phyloP scores from a whole-genome alignment of 129 eudicot species.

The Scalesia atractyloides region DNA sequence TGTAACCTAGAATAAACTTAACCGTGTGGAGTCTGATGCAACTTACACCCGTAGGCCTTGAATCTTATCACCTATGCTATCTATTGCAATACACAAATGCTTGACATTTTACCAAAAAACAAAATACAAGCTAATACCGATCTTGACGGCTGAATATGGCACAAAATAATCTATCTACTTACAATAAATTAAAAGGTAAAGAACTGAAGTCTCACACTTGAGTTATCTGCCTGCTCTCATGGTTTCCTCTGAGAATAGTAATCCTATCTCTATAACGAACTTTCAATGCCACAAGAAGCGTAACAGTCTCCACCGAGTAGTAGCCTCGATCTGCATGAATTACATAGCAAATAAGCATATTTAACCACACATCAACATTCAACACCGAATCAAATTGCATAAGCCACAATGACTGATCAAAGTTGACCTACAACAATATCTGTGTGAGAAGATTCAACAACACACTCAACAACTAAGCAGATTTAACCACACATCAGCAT shows the following conservation, averaged over 20 bases:
- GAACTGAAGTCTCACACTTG: constrained; percentile 46
- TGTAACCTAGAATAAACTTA: background rate
- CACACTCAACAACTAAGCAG: constrained; percentile 21
- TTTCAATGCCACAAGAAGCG: constrained; percentile 63
- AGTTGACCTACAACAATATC: constrained; percentile 10
- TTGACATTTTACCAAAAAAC: background rate
- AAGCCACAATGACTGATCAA: background rate
- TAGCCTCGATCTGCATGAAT: constrained; percentile 57
- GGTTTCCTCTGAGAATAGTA: constrained; percentile 96
- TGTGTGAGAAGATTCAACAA: background rate
- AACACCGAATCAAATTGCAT: background rate
- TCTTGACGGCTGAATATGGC: background rate
- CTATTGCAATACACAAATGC: constrained; percentile 7
- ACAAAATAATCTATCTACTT: background rate
- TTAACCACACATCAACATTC: constrained; percentile 19
- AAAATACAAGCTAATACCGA: constrained; percentile 1
- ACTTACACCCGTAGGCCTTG: background rate
- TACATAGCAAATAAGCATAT: constrained; percentile 13
- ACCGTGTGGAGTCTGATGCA: constrained; percentile 5
- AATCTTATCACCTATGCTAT: constrained; percentile 8
- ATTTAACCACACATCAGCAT: constrained; percentile 21
- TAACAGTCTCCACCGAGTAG: constrained; percentile 67
- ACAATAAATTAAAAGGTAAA: background rate
- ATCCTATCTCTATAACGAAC: constrained; percentile 93
- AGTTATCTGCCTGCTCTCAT: constrained; percentile 74